Conservation (phyloP, 2,329 filamentous ascomycete species). For the Magnaporthiopsis rhizophila region DNA sequence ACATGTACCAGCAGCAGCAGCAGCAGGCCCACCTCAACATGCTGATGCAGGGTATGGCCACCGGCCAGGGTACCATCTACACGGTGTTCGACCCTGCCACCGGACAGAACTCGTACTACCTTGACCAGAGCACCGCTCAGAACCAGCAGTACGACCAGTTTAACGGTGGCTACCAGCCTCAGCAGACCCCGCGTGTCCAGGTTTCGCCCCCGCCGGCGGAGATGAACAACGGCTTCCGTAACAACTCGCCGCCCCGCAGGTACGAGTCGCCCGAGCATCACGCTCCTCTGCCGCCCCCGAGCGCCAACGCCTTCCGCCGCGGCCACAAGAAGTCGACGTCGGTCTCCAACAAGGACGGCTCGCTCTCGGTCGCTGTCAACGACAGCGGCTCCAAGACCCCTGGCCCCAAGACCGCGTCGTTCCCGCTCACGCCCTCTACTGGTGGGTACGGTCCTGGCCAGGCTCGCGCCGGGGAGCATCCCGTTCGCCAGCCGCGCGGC, state of each 20-base stretch:
- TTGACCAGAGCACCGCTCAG: slow-evolving; percentile 48
- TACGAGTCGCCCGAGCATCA: slow-evolving; percentile 58
- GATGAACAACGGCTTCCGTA: slow-evolving; percentile 47
- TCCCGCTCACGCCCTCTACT: slow-evolving; percentile 72
- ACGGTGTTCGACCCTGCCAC: slow-evolving; percentile 79
- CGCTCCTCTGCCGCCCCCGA: slow-evolving; percentile 72
- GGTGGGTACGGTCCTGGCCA: slow-evolving; percentile 91
- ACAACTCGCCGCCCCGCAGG: slow-evolving; percentile 58
- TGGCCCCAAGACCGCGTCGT: slow-evolving; percentile 69
- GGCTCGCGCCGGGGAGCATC: slow-evolving; percentile 88
- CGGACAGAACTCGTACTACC: slow-evolving; percentile 73
- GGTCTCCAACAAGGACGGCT: slow-evolving; percentile 52
- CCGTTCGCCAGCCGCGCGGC: slow-evolving; percentile 83
- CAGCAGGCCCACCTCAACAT: slow-evolving; percentile 47
- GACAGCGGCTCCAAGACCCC: slow-evolving; percentile 48
- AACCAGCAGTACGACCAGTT: slow-evolving; percentile 29
- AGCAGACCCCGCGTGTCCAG: slow-evolving; percentile 62
- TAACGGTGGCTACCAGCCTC: slow-evolving; percentile 22
- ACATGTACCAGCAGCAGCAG: slow-evolving; percentile 38
- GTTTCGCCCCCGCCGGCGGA: slow-evolving; percentile 70
- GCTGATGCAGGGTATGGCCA: slow-evolving; percentile 36
- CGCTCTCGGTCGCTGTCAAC: slow-evolving; percentile 30
- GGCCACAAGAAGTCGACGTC: slow-evolving; percentile 88
- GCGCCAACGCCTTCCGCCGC: slow-evolving; percentile 85
- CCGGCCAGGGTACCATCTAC: slow-evolving; percentile 67